These are phyloP conservation scores for Neurospora terricola DNA, from an alignment of 495 filamentous ascomycete species.

Conservation along the genomic window DNA sequence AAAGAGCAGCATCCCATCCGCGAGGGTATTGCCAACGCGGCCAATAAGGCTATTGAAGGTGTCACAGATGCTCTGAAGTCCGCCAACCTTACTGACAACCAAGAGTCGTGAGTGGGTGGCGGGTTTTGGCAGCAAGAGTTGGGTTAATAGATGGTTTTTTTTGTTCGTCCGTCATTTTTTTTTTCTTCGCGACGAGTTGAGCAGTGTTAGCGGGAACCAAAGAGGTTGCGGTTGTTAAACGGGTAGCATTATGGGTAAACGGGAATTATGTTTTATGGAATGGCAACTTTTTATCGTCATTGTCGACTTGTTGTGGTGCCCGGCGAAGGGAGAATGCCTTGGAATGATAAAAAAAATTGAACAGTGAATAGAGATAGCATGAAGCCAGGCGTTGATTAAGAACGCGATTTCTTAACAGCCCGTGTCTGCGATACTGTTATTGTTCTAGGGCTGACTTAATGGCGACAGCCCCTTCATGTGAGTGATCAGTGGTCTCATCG, in stretches of 20 bases:
- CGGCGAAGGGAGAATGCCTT: neutral
- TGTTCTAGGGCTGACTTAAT: too few relatives aligned
- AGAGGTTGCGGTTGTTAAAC: neutral
- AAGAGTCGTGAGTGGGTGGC: neutral
- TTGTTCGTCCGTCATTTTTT: neutral
- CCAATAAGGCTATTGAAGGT: constrained; percentile 10
- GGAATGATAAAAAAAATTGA: neutral
- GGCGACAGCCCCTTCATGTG: neutral
- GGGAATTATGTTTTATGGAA: neutral
- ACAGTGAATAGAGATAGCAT: neutral
- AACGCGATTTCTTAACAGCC: neutral
- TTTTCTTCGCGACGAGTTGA: neutral
- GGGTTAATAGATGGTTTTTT: neutral
- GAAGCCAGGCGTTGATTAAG: neutral
- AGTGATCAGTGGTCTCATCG: neutral
- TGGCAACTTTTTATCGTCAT: neutral
- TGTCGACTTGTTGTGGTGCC: neutral
- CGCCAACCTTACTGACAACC: neutral
- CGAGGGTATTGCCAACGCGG: constrained; percentile 10
- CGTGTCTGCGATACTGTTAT: neutral
- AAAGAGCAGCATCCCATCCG: constrained; percentile 1
- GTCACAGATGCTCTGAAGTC: constrained; percentile 3
- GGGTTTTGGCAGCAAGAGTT: neutral
- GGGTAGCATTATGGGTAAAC: neutral
- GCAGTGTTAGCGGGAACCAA: neutral